Evolutionary conservation across 306 rosid genomes (phyloP).

Genomic region (Cicer cuneatum): DNA sequence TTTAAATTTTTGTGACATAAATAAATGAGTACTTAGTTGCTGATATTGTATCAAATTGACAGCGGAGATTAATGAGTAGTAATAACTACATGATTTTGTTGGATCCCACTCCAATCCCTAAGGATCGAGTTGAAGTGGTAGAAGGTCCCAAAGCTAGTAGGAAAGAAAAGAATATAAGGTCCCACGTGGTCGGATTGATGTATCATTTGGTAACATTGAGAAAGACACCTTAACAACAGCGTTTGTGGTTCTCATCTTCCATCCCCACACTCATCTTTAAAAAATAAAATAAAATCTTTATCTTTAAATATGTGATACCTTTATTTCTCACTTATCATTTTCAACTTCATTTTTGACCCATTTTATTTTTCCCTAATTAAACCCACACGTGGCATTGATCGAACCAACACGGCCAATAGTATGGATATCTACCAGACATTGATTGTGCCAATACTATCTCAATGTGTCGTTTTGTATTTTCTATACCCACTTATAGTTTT

Average conservation of each 20-base stretch:
- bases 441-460: conserved; percentile 54
- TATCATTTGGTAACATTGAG: conserved; percentile 65
- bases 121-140: conserved; percentile 15
- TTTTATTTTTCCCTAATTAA: conserved; percentile 1
- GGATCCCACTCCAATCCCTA: conserved; percentile 3
- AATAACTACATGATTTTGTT: background rate
- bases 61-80: too few species aligned
- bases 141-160: conserved; percentile 49
- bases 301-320: background rate
- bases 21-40: too few species aligned
- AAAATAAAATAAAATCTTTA: conserved; percentile 5
- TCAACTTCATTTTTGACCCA: conserved; percentile 40
- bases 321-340: conserved; percentile 38
- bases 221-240: conserved; percentile 59
- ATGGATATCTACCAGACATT: conserved; percentile 52
- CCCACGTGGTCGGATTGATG: conserved; percentile 71
- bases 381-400: conserved; percentile 30
- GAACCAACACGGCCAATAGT: conserved; percentile 49
- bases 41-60: too few species aligned
- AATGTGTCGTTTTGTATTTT: conserved; percentile 40
- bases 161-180: conserved; percentile 40
- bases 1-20: too few species aligned
- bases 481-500: conserved; percentile 47
- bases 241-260: conserved; percentile 41
- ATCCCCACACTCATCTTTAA: conserved; percentile 22